Conservation (phyloP, 139 green algal genomes). For the Chlorokybus atmophyticus region DNA sequence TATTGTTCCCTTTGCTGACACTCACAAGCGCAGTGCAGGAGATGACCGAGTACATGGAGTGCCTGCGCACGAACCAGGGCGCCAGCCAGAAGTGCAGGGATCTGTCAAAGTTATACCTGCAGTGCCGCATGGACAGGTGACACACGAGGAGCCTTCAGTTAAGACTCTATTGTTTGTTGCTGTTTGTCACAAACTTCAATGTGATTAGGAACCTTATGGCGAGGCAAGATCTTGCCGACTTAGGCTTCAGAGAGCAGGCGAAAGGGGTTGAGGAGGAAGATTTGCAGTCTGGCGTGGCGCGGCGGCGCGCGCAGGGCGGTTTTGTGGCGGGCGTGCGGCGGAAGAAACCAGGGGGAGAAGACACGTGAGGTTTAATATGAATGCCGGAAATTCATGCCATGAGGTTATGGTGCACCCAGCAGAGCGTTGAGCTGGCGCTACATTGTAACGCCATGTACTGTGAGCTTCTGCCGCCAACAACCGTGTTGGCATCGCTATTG, state of each 20-base stretch:
- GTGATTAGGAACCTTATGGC: conserved; percentile 42
- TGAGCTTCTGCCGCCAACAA: too few species aligned
- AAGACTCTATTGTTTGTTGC: background rate
- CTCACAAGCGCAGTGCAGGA: conserved; percentile 32
- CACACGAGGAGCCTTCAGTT: background rate
- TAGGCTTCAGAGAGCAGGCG: conserved; percentile 44
- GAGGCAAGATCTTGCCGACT: conserved; percentile 47
- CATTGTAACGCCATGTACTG: too few species aligned
- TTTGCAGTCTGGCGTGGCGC: background rate
- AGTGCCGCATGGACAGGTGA: conserved; percentile 79
- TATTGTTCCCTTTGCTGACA: too few species aligned
- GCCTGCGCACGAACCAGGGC: conserved; percentile 47
- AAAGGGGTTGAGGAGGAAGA: background rate
- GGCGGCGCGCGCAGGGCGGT: too few species aligned
- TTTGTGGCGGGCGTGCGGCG: too few species aligned
- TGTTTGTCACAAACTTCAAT: background rate
- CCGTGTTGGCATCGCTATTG: too few species aligned
- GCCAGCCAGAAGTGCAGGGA: conserved; percentile 49
- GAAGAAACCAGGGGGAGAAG: too few species aligned
- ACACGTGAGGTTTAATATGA: too few species aligned
- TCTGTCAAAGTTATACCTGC: conserved; percentile 62
- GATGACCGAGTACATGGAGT: conserved; percentile 62
- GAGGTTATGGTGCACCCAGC: too few species aligned
- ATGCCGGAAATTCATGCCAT: too few species aligned
- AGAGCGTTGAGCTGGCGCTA: too few species aligned